These are phyloP conservation scores for Clarireedia paspali DNA, from an alignment of 2,329 filamentous ascomycete species.

Conservation along the genomic window DNA sequence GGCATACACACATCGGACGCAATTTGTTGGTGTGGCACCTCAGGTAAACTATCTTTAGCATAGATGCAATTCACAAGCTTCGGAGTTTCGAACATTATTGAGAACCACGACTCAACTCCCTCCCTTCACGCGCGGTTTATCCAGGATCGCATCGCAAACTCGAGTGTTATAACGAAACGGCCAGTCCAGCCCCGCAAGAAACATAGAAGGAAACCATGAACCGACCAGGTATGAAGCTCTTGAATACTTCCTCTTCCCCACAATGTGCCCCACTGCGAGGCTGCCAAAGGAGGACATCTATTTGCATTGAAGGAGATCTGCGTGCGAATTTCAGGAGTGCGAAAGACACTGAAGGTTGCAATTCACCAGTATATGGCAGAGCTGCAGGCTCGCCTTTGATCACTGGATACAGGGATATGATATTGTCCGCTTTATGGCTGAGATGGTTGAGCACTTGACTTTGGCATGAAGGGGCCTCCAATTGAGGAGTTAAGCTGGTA, in stretches of 20 bases:
- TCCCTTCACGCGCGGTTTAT: background rate
- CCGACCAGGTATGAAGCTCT: slow-evolving; percentile 28
- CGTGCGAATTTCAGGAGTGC: background rate
- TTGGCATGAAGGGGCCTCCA: background rate
- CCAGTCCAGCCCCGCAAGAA: background rate
- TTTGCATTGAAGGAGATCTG: background rate
- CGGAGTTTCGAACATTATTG: slow-evolving; percentile 7
- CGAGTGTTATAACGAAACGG: background rate
- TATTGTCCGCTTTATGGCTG: no score
- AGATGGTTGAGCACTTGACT: no score
- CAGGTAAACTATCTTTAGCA: background rate
- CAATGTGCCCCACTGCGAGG: slow-evolving; percentile 22
- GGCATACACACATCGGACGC: background rate
- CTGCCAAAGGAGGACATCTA: slow-evolving; percentile 7
- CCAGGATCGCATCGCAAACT: background rate
- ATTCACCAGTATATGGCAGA: background rate
- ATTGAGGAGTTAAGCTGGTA: no score
- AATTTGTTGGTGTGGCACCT: background rate
- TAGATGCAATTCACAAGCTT: slow-evolving; percentile 9
- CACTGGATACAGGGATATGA: background rate
- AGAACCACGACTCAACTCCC: background rate
- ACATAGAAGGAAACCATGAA: slow-evolving; percentile 22
- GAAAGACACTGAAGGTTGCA: background rate
- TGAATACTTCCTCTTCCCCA: slow-evolving; percentile 17
- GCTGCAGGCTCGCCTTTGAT: no score